Evolutionary conservation across 2,329 filamentous ascomycete species (phyloP), one percentile per base, ranked within the genome.

Genomic region (Biscogniauxia mediterranea): DNA sequence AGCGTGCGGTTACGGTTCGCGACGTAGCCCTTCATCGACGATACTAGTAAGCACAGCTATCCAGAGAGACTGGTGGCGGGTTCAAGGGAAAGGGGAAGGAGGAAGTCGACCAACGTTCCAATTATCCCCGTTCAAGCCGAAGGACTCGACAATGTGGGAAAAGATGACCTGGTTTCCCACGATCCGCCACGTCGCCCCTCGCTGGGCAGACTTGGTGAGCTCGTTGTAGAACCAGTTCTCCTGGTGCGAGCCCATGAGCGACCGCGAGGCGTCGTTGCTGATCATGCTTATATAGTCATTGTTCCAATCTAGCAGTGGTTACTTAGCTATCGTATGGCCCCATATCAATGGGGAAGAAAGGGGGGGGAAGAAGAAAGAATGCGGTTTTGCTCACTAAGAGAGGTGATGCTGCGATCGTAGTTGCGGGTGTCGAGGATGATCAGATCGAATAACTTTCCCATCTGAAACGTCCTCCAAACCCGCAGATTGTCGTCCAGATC

Each of bases 91-190:
- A 28, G 20, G 17, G 84, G 83, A 87, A 20, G 56, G 23, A 26
- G 61, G 64, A 6, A 60, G 5, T 32, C 21, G 13, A 69, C 74
- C 69, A 60, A 74, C 75, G 38, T 70, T 75, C 76, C 76, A 78
- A 54, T 75, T 77, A 38, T 76, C 69, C 0, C 60, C 61, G 19
- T 69, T 71, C 11, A 69, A 63, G n/a, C 74, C 71, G 50, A 71
- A 70, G n/a, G 68, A 70, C 57, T 76, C 66, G 11, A 64, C 68
- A 23, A 88, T 73, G 6, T 81, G 80, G 7, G 84, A 86, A 75
- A 92, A 91, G 55, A 91, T 77, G 51, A 89, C 85, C 72, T 92
- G 89, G 25, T 87, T 89, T 9, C 89, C 89, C 52, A 93, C 82
- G 19, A 93, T 73, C 50, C 89, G 81, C 90, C 90, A 93, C 0